Evolutionary conservation across 345 rosid species (phyloP).

Genomic region (Eucalyptus tenuipes): DNA sequence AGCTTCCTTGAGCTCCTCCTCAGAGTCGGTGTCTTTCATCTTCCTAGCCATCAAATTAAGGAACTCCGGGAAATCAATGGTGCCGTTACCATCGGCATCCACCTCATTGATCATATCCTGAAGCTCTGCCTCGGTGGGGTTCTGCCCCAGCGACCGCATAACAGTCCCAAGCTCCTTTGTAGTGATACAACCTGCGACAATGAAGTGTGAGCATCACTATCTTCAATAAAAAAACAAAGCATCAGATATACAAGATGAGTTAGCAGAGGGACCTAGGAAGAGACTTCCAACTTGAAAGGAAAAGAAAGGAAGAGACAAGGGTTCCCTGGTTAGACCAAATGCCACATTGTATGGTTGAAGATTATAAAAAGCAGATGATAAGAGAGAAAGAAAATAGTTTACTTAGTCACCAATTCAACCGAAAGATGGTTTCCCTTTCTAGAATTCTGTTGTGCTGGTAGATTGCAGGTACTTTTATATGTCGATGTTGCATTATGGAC

Average conservation of each 20-base stretch:
- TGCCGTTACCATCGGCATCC: slow-evolving; percentile 41
- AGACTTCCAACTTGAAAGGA: background rate
- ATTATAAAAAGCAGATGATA: background rate
- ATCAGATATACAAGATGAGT: background rate
- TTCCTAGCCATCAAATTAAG: slow-evolving; percentile 38
- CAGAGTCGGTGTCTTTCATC: slow-evolving; percentile 40
- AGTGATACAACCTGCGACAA: slow-evolving; percentile 26
- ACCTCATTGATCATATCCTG: slow-evolving; percentile 45
- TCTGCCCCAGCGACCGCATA: slow-evolving; percentile 33
- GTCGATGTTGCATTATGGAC: background rate
- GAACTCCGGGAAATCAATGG: slow-evolving; percentile 38
- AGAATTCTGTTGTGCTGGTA: background rate
- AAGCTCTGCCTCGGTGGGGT: slow-evolving; percentile 39
- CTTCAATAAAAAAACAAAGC: background rate
- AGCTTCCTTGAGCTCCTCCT: slow-evolving; percentile 43
- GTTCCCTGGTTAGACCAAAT: background rate
- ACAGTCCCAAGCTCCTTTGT: slow-evolving; percentile 44
- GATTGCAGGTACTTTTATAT: background rate
- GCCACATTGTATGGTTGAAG: background rate
- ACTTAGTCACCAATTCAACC: background rate
- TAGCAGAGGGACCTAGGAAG: background rate
- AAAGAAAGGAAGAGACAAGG: background rate
- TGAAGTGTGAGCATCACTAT: background rate
- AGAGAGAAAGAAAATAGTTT: background rate
- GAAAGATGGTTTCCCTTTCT: background rate